Percentiles rank a stretch among this genome's conserved stretches.
These are phyloP conservation scores for Leishmania arabica DNA, from an alignment of 208 protist genomes.

Conservation along the genomic window DNA sequence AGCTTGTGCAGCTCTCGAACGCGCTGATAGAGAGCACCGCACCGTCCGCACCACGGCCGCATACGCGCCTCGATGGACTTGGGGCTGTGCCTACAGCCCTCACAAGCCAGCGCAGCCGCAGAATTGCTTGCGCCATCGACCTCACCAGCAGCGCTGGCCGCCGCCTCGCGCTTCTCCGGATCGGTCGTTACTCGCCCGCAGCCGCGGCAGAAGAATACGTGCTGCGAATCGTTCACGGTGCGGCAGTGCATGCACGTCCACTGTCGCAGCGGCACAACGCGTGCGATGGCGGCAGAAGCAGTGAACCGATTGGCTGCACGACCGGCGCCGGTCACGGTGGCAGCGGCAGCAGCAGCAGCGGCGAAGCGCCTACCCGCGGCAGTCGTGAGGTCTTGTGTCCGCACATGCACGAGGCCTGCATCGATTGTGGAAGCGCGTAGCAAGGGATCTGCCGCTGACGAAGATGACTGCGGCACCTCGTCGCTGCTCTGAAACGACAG, in stretches of 20 bases:
- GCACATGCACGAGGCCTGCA: background rate
- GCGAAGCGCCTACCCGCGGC: background rate
- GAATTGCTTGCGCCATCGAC: constrained; percentile 13
- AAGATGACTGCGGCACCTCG: background rate
- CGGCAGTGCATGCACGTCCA: constrained; percentile 73
- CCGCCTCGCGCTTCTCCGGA: constrained; percentile 2
- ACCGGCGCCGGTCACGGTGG: constrained; percentile 23
- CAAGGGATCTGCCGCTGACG: background rate
- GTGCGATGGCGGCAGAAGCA: constrained; percentile 10
- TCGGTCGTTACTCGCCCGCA: constrained; percentile 23
- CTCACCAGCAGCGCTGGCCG: background rate
- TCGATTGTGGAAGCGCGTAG: background rate
- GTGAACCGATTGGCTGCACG: constrained; percentile 17
- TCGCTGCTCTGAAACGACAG: background rate
- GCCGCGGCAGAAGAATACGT: constrained; percentile 62
- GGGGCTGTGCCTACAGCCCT: constrained; percentile 8
- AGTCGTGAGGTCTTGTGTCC: background rate
- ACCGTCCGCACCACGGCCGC: constrained; percentile 36
- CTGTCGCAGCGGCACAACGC: constrained; percentile 49
- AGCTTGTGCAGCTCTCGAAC: constrained; percentile 6
- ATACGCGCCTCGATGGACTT: constrained; percentile 40
- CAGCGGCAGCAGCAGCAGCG: background rate
- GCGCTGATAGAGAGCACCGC: constrained; percentile 17
- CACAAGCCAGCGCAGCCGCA: constrained; percentile 28
- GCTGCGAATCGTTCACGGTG: constrained; percentile 50